Percentiles rank a stretch among this genome's conserved stretches.
phyloP scores from a whole-genome alignment of 345 rosid genomes.

The Linum lewisii region DNA sequence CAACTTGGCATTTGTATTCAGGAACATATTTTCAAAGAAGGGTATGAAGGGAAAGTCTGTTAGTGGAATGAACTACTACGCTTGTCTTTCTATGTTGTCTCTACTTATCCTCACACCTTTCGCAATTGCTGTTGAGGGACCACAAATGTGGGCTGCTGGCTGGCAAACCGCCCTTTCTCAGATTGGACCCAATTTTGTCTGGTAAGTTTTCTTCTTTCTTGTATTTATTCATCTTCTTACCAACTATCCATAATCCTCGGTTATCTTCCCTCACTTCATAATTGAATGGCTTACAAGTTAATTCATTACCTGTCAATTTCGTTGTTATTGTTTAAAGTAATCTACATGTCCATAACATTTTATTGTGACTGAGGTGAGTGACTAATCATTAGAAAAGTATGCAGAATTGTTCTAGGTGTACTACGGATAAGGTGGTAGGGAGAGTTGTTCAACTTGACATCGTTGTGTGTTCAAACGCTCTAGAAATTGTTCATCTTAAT shows the following conservation, averaged over 20 bases:
- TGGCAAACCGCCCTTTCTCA: constrained; percentile 70
- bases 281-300: neutral
- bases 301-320: neutral
- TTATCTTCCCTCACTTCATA: neutral
- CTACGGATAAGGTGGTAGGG: neutral
- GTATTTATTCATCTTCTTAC: neutral
- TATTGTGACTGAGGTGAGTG: too few relatives aligned
- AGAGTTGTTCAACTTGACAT: too few relatives aligned
- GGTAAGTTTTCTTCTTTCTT: constrained; percentile 32
- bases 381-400: too few relatives aligned
- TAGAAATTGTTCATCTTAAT: neutral
- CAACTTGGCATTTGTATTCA: constrained; percentile 87
- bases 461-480: neutral
- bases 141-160: constrained; percentile 87
- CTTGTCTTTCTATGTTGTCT: constrained; percentile 88
- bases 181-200: constrained; percentile 76
- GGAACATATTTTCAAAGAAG: constrained; percentile 88
- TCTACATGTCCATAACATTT: neutral
- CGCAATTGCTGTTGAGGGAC: constrained; percentile 79
- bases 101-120: constrained; percentile 85
- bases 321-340: neutral
- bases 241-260: neutral
- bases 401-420: too few relatives aligned
- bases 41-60: constrained; percentile 97
- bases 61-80: constrained; percentile 64